These are phyloP conservation scores for Sedum album DNA, from an alignment of 164 flowering plant genomes.

Conservation along the genomic window DNA sequence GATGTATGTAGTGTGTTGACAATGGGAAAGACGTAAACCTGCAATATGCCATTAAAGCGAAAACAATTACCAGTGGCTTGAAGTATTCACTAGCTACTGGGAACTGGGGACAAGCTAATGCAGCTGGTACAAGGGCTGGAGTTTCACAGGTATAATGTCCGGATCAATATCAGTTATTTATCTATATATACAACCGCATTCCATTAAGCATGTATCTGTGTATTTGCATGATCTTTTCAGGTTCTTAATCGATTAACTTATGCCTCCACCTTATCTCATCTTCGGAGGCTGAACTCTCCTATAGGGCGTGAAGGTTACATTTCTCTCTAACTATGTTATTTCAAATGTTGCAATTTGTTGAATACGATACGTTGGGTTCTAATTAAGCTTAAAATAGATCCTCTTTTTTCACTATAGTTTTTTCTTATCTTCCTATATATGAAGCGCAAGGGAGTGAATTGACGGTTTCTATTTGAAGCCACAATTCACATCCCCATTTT, in stretches of 20 bases:
- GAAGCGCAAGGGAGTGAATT: too few species aligned
- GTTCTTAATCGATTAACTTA: constrained; percentile 92
- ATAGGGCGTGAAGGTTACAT: constrained; percentile 91
- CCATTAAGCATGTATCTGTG: not conserved
- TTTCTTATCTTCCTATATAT: too few species aligned
- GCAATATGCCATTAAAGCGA: constrained; percentile 97
- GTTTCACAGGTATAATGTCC: constrained; percentile 74
- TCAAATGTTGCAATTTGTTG: constrained; percentile 8
- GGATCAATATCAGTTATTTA: not conserved
- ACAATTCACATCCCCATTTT: too few species aligned
- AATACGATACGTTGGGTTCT: too few species aligned
- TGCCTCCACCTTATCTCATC: constrained; percentile 93
- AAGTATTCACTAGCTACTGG: constrained; percentile 98
- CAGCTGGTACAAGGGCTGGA: constrained; percentile 98
- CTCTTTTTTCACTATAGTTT: too few species aligned
- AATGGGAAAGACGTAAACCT: constrained; percentile 92
- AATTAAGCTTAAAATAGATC: too few species aligned
- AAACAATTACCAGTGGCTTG: constrained; percentile 94
- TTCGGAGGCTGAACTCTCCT: constrained; percentile 90
- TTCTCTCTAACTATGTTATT: not conserved
- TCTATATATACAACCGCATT: not conserved
- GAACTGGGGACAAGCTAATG: constrained; percentile 99
- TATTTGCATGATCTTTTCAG: constrained; percentile 22
- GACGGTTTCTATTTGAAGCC: too few species aligned
- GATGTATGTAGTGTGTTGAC: constrained; percentile 71